Evolutionary conservation across 768 basidiomycete species (phyloP), one percentile per base, ranked within the genome.

Genomic region (Tephrocybe sp.): DNA sequence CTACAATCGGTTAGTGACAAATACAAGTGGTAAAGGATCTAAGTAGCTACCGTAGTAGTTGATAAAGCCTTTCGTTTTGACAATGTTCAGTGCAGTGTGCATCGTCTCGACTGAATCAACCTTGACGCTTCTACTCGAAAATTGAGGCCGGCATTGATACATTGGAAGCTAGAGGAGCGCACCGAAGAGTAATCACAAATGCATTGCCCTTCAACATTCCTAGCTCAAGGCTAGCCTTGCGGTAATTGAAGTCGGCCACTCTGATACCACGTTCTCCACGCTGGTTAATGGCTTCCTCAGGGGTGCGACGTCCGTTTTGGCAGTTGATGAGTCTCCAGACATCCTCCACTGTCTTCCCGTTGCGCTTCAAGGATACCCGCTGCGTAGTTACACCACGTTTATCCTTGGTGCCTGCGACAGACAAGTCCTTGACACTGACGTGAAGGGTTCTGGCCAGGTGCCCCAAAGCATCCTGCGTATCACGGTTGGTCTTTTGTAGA

Each of bases 141-240:
- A 28, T 53, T 35, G 16, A 9, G 27, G 8, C 30, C 46, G n/a
- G 40, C 4, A 9, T 4, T 9, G 28, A 27, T 32, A 18, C n/a
- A n/a, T n/a, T n/a, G n/a, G n/a, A 13, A 35, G 22, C 2, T 16
- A 19, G 35, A 38, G 27, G 19, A 32, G 34, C 76, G 51, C 60
- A 95, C 95, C 96, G 79, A 16, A 99, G 73, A 0, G 96, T 98
- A 54, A 99, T 96, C 37, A 94, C 77, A 58, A 99, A 99, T 5
- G 86, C 83, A 66, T 99, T 99, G 8, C 97, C 97, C 68, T 94
- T 93, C 60, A 98, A 73, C 92, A 95, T 92, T 5, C 97, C 97
- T 38, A 99, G 75, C 64, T 98, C 94, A 37, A 99, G 69, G 51
- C 83, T 78, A 1, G 84, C 78, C 60, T 89, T 87, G 44, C 86